Evolutionary conservation across 768 basidiomycete species (phyloP), one percentile per base, ranked within the genome.

Genomic region (Mycena olivaceomarginata): DNA sequence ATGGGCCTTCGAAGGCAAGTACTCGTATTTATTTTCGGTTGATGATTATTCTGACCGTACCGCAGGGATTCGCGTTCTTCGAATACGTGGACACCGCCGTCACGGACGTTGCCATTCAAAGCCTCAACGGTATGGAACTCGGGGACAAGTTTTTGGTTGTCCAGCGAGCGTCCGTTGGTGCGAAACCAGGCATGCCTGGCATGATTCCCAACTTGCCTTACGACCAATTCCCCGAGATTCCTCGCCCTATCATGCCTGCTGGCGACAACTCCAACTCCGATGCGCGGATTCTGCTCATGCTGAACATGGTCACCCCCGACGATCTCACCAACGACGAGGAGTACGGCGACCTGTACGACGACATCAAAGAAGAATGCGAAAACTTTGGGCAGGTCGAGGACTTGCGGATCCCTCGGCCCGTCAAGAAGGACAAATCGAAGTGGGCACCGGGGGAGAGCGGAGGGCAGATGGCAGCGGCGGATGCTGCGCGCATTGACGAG

Each of bases 301-400:
- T 99, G 82, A 99, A 99, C 91, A 99, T 99, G 98, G 97, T 99
- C 79, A 96, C 95, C 0, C 84, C 96, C 1, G 98, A 99, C 60
- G 98, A 99, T 82, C 91, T 99, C 63, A 85, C 91, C 20, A 94
- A 97, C 81, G 98, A 99, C 83, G 88, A 94, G 75, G 98, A 99
- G 82, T 99, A 98, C 84, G 93, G 93, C 31, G 98, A 99, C 81
- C 92, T 99, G 74, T 93, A 96, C 76, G 97, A 98, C 83, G 98
- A 99, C 83, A 93, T 99, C 84, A 96, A 94, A 83, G 94, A 97
- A 72, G 97, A 99, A 86, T 97, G 95, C 80, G 89, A 89, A 10
- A 94, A 91, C 80, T 97, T 94, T 82, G 98, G 97, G 12, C 82
- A 83, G 5, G 95, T 99, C 31, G 93, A 95, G 76, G 97, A 98